Evolutionary conservation across 225 moss, liverwort and hornwort genomes (phyloP).

Genomic region (Pseudoscleropodium purum): DNA sequence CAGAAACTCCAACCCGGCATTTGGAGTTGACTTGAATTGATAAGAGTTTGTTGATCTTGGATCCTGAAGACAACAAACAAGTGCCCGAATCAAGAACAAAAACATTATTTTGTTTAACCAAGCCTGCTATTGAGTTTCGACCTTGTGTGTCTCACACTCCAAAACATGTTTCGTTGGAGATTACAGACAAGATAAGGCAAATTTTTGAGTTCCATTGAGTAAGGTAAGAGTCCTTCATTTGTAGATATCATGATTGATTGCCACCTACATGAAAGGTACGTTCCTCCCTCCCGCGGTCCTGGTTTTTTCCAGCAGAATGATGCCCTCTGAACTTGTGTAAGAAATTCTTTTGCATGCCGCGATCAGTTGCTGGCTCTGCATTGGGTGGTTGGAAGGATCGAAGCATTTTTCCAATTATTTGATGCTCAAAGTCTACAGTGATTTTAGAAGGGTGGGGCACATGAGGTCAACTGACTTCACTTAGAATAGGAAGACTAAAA

Average conservation of each 20-base stretch:
- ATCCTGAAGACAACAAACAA: background rate
- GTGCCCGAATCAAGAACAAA: background rate
- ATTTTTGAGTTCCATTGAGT: background rate
- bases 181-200: background rate
- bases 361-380: background rate
- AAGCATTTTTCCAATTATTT: background rate
- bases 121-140: background rate
- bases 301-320: background rate
- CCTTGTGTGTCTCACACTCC: background rate
- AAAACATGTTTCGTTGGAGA: no score
- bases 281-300: background rate
- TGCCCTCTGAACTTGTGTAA: background rate
- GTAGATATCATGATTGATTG: background rate
- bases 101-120: background rate
- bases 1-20: background rate
- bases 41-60: background rate
- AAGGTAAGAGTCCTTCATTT: background rate
- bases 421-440: background rate
- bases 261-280: no score
- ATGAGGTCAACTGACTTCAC: background rate
- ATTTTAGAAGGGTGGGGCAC: background rate
- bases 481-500: background rate
- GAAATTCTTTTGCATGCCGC: background rate
- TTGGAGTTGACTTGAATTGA: background rate
- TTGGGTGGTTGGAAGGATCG: background rate